Base-by-base conservation (phyloP, 2,329 filamentous ascomycete species). In the Huntiella moniliformis region DNA sequence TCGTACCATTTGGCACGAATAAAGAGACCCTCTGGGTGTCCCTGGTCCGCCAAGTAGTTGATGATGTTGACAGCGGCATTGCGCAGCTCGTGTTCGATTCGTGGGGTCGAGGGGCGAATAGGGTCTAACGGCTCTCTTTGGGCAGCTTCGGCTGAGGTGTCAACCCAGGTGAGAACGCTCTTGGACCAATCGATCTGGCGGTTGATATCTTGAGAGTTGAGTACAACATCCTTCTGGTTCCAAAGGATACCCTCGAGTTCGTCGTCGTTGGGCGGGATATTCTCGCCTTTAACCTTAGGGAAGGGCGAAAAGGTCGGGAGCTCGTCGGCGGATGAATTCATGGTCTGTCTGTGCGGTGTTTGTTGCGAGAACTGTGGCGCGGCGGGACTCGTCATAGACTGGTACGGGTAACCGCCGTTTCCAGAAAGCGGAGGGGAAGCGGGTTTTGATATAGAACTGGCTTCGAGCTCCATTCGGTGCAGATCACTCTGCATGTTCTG, bases 151-250 rank as follows among this genome's bases (percentile, higher is more conserved):
- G 79, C 73, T 42, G 83, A 74, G 48, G 86, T 79, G 56, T 95
- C 88, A 31, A 88, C 84, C 67, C 86, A 95, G 45, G 79, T 76
- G 49, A 98, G 70, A 38, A 86, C 80, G 62, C 96, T 91, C 57
- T 92, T 82, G 36, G 91, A 88, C 91, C 91, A 98, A 50, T 84
- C 84, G 56, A 98, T 72, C 65, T 98, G 91, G 77, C 93, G 92
- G 54, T 92, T 80, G 42, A 92, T 85, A 59, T 98, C 87, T 56
- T 92, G 92, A 40, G 86, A 94, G 57, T 86, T 84, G 52, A 98
- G 70, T 33, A 96, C 88, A 49, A 82, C 74, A 51, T 82, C 66
- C 47, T 88, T 77, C 32, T 86, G 85, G 58, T 79, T 80, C 65
- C 92, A 91, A 45, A 98, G 64, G 42, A 85, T 86, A 28, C 81